Evolutionary conservation across 257 asterid genomes (phyloP).

Genomic region (Capsicum chinense): DNA sequence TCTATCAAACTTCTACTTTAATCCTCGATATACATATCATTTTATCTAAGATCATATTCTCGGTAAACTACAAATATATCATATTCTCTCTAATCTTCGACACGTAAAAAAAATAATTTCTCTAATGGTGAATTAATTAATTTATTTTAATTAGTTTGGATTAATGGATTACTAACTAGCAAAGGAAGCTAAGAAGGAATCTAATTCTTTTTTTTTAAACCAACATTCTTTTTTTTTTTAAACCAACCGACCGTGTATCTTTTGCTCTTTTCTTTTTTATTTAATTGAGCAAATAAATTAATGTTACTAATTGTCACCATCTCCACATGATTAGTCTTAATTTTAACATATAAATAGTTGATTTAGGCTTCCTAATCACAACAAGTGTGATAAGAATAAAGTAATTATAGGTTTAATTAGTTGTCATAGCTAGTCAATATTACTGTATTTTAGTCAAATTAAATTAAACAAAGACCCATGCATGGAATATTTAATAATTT

Average conservation of each 20-base stretch:
- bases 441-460: background rate
- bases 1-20: too few relatives aligned
- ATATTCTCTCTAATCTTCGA: too few relatives aligned
- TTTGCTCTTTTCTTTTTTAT: background rate
- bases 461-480: background rate
- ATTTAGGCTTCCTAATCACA: background rate
- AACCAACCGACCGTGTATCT: background rate
- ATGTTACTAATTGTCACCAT: background rate
- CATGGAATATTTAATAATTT: background rate
- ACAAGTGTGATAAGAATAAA: background rate
- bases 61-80: too few relatives aligned
- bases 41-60: background rate
- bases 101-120: background rate
- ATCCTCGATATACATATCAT: too few relatives aligned
- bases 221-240: background rate
- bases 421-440: background rate
- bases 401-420: background rate
- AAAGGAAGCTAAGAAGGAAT: background rate
- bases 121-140: background rate
- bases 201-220: background rate
- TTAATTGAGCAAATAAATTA: background rate
- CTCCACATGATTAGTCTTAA: background rate
- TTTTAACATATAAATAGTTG: background rate
- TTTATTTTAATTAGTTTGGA: background rate
- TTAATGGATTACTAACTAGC: constrained; percentile 1